phyloP scores from a whole-genome alignment of 495 filamentous ascomycete species.

The Lepraria neglecta region DNA sequence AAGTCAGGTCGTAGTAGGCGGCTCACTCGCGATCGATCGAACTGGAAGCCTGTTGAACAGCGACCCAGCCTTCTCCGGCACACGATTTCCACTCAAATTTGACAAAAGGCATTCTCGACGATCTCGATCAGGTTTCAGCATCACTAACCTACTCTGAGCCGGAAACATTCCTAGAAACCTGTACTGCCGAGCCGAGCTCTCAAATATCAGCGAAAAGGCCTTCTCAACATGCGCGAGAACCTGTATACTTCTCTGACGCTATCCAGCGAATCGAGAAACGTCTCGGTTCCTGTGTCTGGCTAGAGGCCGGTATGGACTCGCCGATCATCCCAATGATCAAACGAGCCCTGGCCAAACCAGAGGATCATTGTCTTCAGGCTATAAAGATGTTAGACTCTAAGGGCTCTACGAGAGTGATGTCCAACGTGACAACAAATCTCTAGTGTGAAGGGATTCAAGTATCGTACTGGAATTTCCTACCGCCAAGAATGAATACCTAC shows the following conservation, averaged over 20 bases:
- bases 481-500: conserved; percentile 35
- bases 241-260: conserved; percentile 48
- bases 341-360: conserved; percentile 28
- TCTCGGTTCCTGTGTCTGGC: conserved; percentile 37
- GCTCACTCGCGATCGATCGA: conserved; percentile 24
- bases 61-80: conserved; percentile 8
- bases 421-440: conserved; percentile 39
- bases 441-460: conserved; percentile 42
- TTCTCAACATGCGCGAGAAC: conserved; percentile 42
- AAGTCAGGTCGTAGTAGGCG: conserved; percentile 34
- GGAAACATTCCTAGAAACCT: conserved; percentile 33
- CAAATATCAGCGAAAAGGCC: conserved; percentile 23
- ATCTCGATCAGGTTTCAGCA: conserved; percentile 27
- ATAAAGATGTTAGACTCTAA: conserved; percentile 37
- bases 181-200: conserved; percentile 17
- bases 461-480: conserved; percentile 45
- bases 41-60: conserved; percentile 17
- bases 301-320: conserved; percentile 49
- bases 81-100: conserved; percentile 40
- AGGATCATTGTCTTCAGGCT: conserved; percentile 18
- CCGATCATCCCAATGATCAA: conserved; percentile 43
- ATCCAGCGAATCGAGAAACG: conserved; percentile 38
- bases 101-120: conserved; percentile 33
- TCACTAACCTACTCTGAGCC: conserved; percentile 30
- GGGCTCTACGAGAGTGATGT: conserved; percentile 37